Base-by-base conservation (phyloP, 129 eudicot genomes). In the Artemisia tridentata region DNA sequence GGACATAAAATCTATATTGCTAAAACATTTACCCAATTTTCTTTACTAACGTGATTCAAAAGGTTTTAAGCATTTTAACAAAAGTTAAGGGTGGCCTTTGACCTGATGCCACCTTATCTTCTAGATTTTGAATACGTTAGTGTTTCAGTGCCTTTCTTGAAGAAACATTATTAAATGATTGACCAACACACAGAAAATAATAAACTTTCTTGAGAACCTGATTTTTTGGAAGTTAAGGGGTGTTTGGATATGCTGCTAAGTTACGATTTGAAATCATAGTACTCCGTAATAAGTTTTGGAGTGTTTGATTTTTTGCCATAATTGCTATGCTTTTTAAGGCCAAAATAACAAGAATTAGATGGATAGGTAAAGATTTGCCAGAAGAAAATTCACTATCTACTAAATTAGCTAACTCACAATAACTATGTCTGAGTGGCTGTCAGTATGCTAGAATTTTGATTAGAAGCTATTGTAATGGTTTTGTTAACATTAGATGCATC, bases 201-300 rank as follows among this genome's bases (percentile, higher is more conserved):
- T 38, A 3, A 12, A 34, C 18, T 49, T 17, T 16, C 51, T 34
- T 38, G 23, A 46, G 54, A 1, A 45, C 12, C 11, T 9, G 7
- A 16, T 2, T 11, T 34, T 38, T 15, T 61, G 6, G 6, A 61
- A 61, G 66, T 38, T 38, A 4, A n/a, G n/a, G 51, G 68, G 25
- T 17, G 68, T 63, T 63, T 45, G 69, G 55, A 45, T 65, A 65
- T 65, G 52, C 23, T 64, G 69, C 27, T 16, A 41, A 64, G 50
- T 41, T 11, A 67, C 49, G 14, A n/a, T 8, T 16, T 14, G 19
- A n/a, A 63, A 63, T 10, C 29, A 0, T 41, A 62, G 18, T n/a
- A n/a, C n/a, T n/a, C n/a, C n/a, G n/a, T 63, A 34, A 34, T 38
- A 1, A 16, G 50, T 19, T 17, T 18, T 19, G 54, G 45, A 18